Conservation (phyloP, 2,329 filamentous ascomycete species). For the Cercospora citrullina region DNA sequence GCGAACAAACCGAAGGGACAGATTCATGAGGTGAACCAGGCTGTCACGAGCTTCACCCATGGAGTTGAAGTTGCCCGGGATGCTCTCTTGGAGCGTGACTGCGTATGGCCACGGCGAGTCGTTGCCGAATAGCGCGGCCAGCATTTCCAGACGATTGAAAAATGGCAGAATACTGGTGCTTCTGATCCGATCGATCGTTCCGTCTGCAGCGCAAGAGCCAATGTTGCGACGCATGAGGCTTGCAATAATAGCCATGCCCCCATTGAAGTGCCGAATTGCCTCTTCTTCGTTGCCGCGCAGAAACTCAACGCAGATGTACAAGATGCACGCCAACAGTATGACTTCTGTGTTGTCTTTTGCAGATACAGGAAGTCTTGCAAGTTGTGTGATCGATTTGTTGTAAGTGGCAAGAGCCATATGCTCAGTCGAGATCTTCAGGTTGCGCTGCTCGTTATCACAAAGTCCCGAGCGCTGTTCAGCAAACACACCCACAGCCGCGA, state of each 20-base stretch:
- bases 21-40: conserved; percentile 1
- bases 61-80: not conserved
- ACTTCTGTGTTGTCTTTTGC: not conserved
- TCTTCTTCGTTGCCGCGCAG: not conserved
- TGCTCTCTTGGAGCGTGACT: not conserved
- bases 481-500: not conserved
- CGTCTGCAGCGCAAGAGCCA: not conserved
- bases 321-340: not conserved
- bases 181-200: not conserved
- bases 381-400: conserved; percentile 1
- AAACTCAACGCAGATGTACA: conserved; percentile 4
- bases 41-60: not conserved
- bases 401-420: not conserved
- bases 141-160: conserved; percentile 2
- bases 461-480: not conserved
- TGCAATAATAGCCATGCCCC: not conserved
- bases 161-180: not conserved
- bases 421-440: not conserved
- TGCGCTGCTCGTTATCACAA: not conserved
- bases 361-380: not conserved
- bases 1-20: not conserved
- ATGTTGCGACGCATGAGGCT: not conserved
- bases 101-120: not conserved
- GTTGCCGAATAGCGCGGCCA: not conserved
- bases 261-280: not conserved